These are phyloP conservation scores for Lactarius tabidus DNA, from an alignment of 768 basidiomycete genomes.

Conservation along the genomic window DNA sequence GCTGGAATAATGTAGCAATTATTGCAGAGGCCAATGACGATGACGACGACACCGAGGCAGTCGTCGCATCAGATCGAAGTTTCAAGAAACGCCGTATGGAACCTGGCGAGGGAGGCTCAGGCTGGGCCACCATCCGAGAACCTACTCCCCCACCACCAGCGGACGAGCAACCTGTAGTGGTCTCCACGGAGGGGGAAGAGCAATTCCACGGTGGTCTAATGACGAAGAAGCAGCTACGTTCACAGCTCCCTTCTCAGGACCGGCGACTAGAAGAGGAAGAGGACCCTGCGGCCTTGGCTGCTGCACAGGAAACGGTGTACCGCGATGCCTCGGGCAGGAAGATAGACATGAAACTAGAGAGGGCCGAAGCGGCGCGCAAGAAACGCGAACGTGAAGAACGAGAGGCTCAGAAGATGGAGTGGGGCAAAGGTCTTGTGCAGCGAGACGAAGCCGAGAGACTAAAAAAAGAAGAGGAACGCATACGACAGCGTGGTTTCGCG, in stretches of 20 bases:
- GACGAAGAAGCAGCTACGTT: constrained; percentile 69
- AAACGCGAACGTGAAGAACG: constrained; percentile 82
- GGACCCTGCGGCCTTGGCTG: constrained; percentile 51
- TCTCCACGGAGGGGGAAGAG: constrained; percentile 36
- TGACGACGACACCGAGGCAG: constrained; percentile 54
- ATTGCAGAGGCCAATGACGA: constrained; percentile 56
- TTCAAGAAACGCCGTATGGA: constrained; percentile 74
- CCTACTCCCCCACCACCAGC: constrained; percentile 49
- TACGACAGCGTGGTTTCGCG: constrained; percentile 63
- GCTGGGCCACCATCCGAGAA: constrained; percentile 67
- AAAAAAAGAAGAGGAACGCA: constrained; percentile 62
- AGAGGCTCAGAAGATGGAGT: constrained; percentile 91
- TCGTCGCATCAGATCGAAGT: constrained; percentile 67
- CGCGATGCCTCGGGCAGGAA: constrained; percentile 85
- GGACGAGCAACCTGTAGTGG: constrained; percentile 66
- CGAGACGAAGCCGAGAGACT: constrained; percentile 70
- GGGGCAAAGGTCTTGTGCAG: constrained; percentile 96
- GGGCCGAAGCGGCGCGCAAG: constrained; percentile 75
- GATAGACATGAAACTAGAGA: constrained; percentile 82
- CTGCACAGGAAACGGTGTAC: constrained; percentile 87
- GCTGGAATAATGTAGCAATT: constrained; percentile 52
- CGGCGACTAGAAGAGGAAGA: constrained; percentile 36
- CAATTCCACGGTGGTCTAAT: constrained; percentile 74
- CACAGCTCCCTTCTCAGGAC: constrained; percentile 44
- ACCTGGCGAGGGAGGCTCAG: constrained; percentile 41